A percentile compares a stretch with the other conserved stretches of the same genome.
Evolutionary conservation across 805 yeast genomes (phyloP).

Genomic region (Komagataella ulmi): DNA sequence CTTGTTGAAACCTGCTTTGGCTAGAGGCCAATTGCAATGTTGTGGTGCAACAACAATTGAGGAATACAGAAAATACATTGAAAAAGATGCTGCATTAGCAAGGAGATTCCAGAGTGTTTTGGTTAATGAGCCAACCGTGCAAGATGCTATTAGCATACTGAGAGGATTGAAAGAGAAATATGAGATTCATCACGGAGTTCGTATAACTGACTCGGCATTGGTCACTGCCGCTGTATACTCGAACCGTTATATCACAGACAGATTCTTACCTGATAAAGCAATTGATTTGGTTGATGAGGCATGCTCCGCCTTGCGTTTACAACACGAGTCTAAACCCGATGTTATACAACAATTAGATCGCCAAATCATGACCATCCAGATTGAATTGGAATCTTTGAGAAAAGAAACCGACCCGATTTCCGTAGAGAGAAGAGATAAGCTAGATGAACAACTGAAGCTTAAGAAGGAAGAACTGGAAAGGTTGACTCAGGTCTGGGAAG

Average conservation of each 20-base stretch:
- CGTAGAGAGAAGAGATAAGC: constrained; percentile 57
- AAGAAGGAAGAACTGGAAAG: constrained; percentile 57
- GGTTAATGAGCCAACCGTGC: constrained; percentile 79
- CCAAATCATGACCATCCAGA: constrained; percentile 83
- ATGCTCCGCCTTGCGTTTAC: constrained; percentile 85
- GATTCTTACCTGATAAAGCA: constrained; percentile 92
- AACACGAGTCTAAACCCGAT: constrained; percentile 96
- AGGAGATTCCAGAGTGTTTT: constrained; percentile 85
- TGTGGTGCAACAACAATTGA: constrained; percentile 96
- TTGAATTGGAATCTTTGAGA: constrained; percentile 85
- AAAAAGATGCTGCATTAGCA: constrained; percentile 91
- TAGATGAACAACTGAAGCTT: constrained; percentile 51
- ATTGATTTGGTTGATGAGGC: constrained; percentile 96
- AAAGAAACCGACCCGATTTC: constrained; percentile 87
- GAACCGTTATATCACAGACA: constrained; percentile 81
- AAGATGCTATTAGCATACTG: constrained; percentile 81
- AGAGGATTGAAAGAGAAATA: constrained; percentile 90
- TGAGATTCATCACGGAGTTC: constrained; percentile 96
- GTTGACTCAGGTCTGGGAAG: constrained; percentile 77
- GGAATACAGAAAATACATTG: constrained; percentile 85
- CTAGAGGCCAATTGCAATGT: constrained; percentile 84
- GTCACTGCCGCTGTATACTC: constrained; percentile 89
- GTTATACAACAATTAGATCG: constrained; percentile 84
- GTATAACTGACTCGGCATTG: constrained; percentile 82
- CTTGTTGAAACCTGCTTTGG: constrained; percentile 82